Evolutionary conservation across 768 basidiomycete genomes (phyloP), one percentile per base, ranked within the genome.

Genomic region (Amyloporia xantha): DNA sequence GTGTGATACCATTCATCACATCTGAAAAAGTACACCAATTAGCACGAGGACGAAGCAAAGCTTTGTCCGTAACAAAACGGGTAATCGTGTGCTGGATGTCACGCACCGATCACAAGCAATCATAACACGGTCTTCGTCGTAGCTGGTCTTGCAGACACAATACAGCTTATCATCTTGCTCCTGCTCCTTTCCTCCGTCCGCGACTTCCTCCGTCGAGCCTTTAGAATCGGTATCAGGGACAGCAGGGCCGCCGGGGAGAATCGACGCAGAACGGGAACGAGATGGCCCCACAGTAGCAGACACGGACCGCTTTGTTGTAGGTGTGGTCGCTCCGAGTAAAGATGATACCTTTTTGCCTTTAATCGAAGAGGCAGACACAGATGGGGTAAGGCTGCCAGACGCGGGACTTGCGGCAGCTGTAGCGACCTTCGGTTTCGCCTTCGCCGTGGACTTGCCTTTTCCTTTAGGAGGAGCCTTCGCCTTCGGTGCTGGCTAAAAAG

Each of bases 1-100:
- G 87, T 86, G 62, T 96, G 92, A 63, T 91, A 95, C 92, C 92
- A 96, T 53, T 93, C 88, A 59, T 94, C 92, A 65, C 92, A 95
- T 24, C 91, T 92, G 49, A 15, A n/a, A 37, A 2, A 25, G 35
- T 17, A n/a, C n/a, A n/a, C n/a, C n/a, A n/a, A n/a, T n/a, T n/a
- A 15, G 30, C 19, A 28, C 39, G n/a, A n/a, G n/a, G n/a, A n/a
- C n/a, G n/a, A n/a, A n/a, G n/a, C n/a, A n/a, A n/a, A n/a, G n/a
- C n/a, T n/a, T n/a, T n/a, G n/a, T n/a, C n/a, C n/a, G n/a, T n/a
- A n/a, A n/a, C n/a, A n/a, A n/a, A n/a, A n/a, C n/a, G n/a, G n/a
- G n/a, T n/a, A n/a, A n/a, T n/a, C n/a, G n/a, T n/a, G n/a, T n/a
- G n/a, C n/a, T n/a, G 12, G 20, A 7, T 39, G 17, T 12, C 2